Evolutionary conservation across 768 basidiomycete genomes (phyloP), one percentile per base, ranked within the genome.

Genomic region (Amanita polypyramis): DNA sequence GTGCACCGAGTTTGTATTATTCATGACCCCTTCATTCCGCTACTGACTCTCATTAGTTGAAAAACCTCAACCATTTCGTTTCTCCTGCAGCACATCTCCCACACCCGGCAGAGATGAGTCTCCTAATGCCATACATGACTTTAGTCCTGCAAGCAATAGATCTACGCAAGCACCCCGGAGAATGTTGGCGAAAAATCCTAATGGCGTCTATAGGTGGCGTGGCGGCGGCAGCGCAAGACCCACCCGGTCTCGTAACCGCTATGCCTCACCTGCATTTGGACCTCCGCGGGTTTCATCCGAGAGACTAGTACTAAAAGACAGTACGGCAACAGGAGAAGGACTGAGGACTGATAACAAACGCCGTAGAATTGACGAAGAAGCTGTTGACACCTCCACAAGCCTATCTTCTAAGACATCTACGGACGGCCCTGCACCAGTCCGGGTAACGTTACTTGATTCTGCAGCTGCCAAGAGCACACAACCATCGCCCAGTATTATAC

Each of bases 151-250:
- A 62, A 23, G 54, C 54, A 39, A 47, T 60, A 47, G 46, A 51
- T 12, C 52, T 56, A 19, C 53, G 54, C 54, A 68, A 15, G 58
- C 71, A 12, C 69, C 77, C 4, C 72, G 72, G 14, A 79, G 73
- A 57, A 79, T 72, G 8, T 65, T 89, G 5, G 59, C 71, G 17
- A 76, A 67, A 58, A 90, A 90, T 56, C 86, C 86, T 0, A 90
- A 89, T 58, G 86, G 86, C 17, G 58, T 65, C 29, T 83, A 83
- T 62, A 71, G 72, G 41, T 87, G 82, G 81, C 74, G 80, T 54
- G 87, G 86, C n/a, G 81, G 69, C 27, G 85, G 85, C 36, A 86
- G 82, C 55, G 78, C 86, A 10, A 79, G 74, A 55, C 65, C 70
- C 15, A 46, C 56, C 19, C 68, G 60, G 32, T 58, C 63, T 45